Percentiles rank a stretch among this genome's conserved stretches.
Conservation (phyloP, 257 asterid genomes). For the Striga asiatica region DNA sequence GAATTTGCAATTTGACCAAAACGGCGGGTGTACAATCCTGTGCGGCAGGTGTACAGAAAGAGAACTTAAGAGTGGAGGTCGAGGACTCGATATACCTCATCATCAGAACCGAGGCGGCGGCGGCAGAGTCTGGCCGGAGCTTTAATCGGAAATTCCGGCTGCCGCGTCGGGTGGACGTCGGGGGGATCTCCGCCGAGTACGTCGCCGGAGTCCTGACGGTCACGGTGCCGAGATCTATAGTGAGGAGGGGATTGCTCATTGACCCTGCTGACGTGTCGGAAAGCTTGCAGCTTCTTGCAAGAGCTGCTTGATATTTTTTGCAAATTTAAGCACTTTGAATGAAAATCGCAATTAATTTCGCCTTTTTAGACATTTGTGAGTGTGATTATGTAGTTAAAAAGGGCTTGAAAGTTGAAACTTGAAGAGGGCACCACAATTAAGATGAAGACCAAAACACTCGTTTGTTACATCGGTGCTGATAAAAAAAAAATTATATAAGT, state of each 20-base stretch:
- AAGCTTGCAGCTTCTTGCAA: slow-evolving; percentile 28
- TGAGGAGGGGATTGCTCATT: slow-evolving; percentile 38
- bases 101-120: slow-evolving; percentile 38
- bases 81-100: slow-evolving; percentile 55
- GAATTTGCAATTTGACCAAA: no score
- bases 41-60: slow-evolving; percentile 50
- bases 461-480: no score
- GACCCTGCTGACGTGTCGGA: slow-evolving; percentile 28
- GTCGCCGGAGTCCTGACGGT: slow-evolving; percentile 53
- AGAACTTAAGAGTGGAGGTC: slow-evolving; percentile 57
- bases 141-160: slow-evolving; percentile 54
- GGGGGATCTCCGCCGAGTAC: slow-evolving; percentile 52
- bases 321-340: no score
- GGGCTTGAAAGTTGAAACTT: no score
- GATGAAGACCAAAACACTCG: no score
- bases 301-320: slow-evolving; percentile 53
- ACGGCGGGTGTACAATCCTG: no score
- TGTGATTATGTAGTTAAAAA: no score
- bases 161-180: slow-evolving; percentile 44
- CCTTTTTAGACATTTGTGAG: no score
- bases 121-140: slow-evolving; percentile 20
- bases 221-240: slow-evolving; percentile 41
- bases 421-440: no score
- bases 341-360: no score
- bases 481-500: no score